phyloP scores from a whole-genome alignment of 2,329 filamentous ascomycete species.

The Paramyrothecium roridum region DNA sequence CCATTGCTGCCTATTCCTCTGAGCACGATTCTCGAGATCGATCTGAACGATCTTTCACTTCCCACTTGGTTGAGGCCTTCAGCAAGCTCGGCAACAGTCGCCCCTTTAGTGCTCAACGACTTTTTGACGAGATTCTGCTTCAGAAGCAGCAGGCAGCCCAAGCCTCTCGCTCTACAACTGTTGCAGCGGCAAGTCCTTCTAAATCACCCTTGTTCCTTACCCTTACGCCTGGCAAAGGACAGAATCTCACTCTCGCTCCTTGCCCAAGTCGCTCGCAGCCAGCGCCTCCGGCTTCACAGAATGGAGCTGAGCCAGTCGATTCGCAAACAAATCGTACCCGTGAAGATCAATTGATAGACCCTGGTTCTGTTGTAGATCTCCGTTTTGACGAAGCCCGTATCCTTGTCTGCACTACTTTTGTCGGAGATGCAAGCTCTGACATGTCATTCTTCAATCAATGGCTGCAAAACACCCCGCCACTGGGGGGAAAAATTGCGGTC shows the following conservation, averaged over 20 bases:
- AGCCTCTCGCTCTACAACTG: slow-evolving; percentile 41
- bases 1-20: slow-evolving; percentile 56
- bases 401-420: slow-evolving; percentile 65
- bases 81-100: slow-evolving; percentile 48
- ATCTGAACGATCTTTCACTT: slow-evolving; percentile 55
- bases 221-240: slow-evolving; percentile 50
- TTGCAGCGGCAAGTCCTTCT: slow-evolving; percentile 29
- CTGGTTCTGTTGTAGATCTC: slow-evolving; percentile 48
- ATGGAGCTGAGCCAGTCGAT: slow-evolving; percentile 16
- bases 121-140: slow-evolving; percentile 53
- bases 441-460: slow-evolving; percentile 66
- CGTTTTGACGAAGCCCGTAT: slow-evolving; percentile 61
- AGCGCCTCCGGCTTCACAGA: slow-evolving; percentile 20
- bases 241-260: slow-evolving; percentile 51
- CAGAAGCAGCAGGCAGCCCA: slow-evolving; percentile 44
- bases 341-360: slow-evolving; percentile 41
- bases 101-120: slow-evolving; percentile 53
- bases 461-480: slow-evolving; percentile 57
- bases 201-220: slow-evolving; percentile 48
- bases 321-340: slow-evolving; percentile 15
- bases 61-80: slow-evolving; percentile 53
- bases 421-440: slow-evolving; percentile 62
- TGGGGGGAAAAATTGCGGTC: slow-evolving; percentile 57
- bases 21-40: slow-evolving; percentile 44
- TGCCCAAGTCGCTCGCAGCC: slow-evolving; percentile 26